Evolutionary conservation across 345 rosid species (phyloP).

Genomic region (Gossypium thurberi): DNA sequence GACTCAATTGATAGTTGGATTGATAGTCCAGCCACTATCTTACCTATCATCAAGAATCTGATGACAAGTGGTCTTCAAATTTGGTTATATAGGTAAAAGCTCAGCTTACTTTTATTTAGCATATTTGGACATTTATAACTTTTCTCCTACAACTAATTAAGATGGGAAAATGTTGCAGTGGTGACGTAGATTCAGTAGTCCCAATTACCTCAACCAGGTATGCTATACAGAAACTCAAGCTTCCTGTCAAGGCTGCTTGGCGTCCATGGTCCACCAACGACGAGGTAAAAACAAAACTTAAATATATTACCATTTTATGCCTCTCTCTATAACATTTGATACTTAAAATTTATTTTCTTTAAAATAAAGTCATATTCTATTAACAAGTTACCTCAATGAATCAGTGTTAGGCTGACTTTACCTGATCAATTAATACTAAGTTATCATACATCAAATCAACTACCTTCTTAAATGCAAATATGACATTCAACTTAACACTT

Average conservation of each 20-base stretch:
- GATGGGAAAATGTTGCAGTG: slow-evolving; percentile 7
- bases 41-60: slow-evolving; percentile 34
- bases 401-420: too few species aligned
- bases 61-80: slow-evolving; percentile 31
- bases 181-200: slow-evolving; percentile 21
- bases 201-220: slow-evolving; percentile 26
- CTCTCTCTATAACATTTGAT: too few species aligned
- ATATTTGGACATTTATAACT: too few species aligned
- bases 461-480: too few species aligned
- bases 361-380: too few species aligned
- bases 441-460: too few species aligned
- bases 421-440: too few species aligned
- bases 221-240: slow-evolving; percentile 16
- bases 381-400: too few species aligned
- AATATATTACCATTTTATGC: too few species aligned
- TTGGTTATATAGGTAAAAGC: slow-evolving; percentile 37
- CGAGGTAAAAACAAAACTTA: slow-evolving; percentile 3
- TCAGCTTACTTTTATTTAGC: too few species aligned
- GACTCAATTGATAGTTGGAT: neutral
- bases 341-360: too few species aligned
- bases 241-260: slow-evolving; percentile 17
- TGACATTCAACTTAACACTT: too few species aligned
- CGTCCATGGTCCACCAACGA: slow-evolving; percentile 19
- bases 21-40: slow-evolving; percentile 14
- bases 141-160: neutral